These are phyloP conservation scores for Talaromyces sp. DNA, from an alignment of 2,329 filamentous ascomycete genomes.

Conservation along the genomic window DNA sequence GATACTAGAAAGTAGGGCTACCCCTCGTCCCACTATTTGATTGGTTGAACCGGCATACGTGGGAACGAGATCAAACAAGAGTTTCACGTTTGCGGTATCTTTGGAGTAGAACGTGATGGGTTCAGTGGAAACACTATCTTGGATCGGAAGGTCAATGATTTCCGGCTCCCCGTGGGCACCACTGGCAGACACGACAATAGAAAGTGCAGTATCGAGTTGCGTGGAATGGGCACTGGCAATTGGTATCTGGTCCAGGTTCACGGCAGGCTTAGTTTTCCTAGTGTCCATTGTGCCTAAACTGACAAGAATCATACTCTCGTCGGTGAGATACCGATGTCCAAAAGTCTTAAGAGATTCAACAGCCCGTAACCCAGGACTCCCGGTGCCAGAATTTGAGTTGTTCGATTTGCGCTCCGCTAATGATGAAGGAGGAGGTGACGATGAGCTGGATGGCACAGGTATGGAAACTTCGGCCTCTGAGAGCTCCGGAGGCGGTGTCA, in stretches of 20 bases:
- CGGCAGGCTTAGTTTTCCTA: constrained; percentile 72
- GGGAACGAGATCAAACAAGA: constrained; percentile 91
- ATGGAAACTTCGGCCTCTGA: constrained; percentile 29
- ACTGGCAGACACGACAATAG: constrained; percentile 80
- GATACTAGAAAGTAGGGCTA: constrained; percentile 81
- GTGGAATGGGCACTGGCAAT: constrained; percentile 84
- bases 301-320: constrained; percentile 85
- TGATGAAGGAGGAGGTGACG: constrained; percentile 33
- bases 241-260: constrained; percentile 83
- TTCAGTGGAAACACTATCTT: constrained; percentile 90
- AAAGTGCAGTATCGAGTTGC: constrained; percentile 89
- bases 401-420: constrained; percentile 42
- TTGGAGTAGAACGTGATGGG: constrained; percentile 82
- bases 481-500: constrained; percentile 43
- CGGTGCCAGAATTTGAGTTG: constrained; percentile 37
- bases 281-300: constrained; percentile 94
- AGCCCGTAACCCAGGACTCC: constrained; percentile 3
- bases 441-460: constrained; percentile 30
- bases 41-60: constrained; percentile 84
- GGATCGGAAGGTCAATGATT: constrained; percentile 85
- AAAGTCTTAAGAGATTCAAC: constrained; percentile 85
- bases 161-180: constrained; percentile 83
- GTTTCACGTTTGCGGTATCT: constrained; percentile 75
- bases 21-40: constrained; percentile 79
- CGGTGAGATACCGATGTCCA: constrained; percentile 87